Evolutionary conservation across 169 alveolate species (phyloP).

Genomic region (Cyclospora cayetanensis): DNA sequence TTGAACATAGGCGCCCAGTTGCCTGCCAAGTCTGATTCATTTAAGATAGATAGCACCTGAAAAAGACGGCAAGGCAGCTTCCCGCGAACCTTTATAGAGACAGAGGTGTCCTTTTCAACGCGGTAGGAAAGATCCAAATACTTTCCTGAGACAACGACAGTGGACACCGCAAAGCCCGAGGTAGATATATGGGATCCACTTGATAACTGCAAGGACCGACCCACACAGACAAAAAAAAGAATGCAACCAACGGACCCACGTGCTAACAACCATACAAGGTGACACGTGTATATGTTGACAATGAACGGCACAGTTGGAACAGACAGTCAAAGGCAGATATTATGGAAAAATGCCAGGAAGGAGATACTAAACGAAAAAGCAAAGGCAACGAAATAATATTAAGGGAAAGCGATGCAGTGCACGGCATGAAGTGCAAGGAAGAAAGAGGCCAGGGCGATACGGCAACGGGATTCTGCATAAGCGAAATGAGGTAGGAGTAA

Average conservation of each 20-base stretch:
- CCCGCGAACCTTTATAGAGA: conserved; percentile 78
- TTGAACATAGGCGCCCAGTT: conserved; percentile 81
- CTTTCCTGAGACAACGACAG: too few species aligned
- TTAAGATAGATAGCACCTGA: conserved; percentile 73
- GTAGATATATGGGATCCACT: too few species aligned
- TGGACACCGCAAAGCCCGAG: too few species aligned
- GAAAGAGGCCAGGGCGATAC: too few species aligned
- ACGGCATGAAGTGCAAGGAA: too few species aligned
- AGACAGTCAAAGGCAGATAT: neutral
- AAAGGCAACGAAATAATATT: too few species aligned
- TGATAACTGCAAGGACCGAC: neutral
- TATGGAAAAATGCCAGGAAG: neutral
- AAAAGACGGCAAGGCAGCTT: conserved; percentile 76
- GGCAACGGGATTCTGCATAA: too few species aligned
- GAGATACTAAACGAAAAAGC: neutral
- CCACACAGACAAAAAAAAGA: neutral
- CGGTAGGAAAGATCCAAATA: conserved; percentile 77
- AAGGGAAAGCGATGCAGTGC: too few species aligned
- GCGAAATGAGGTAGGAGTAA: too few species aligned
- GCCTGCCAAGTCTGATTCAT: conserved; percentile 78
- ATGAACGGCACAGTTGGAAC: too few species aligned
- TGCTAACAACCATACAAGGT: neutral
- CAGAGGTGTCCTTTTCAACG: conserved; percentile 76
- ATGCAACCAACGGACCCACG: neutral
- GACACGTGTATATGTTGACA: neutral